Base-by-base conservation (phyloP, 1,284 basidiomycete species). In the Moniliophthora roreri region DNA sequence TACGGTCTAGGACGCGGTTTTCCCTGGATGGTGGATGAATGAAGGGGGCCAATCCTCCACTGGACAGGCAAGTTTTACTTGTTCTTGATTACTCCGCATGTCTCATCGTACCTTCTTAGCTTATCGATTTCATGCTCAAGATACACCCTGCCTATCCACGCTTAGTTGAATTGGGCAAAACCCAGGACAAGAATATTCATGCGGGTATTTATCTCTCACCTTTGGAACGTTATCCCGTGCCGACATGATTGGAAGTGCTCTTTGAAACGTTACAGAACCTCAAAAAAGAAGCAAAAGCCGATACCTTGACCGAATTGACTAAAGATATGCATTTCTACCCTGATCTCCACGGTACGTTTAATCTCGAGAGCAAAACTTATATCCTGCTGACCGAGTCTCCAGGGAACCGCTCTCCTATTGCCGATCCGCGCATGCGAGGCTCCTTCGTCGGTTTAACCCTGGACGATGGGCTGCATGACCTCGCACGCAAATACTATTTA, bases 1-100 rank as follows among this genome's bases (percentile, higher is more conserved):
- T 53, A 1, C 23, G 4, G 40, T 24, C 13, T 59, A 88, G 85
- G 84, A 94, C 63, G 84, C 90, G 15, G 81, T 96, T 23, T 97
- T 98, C 74, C 89, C 89, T 24, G 93, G 87, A 11, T 94, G 90
- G 87, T 95, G 96, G 97, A 98, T 98, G 94, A 99, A 97, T 65
- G 96, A 99, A 73, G 96, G 96, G 38, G 96, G 96, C 0, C 96
- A 99, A 71, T 97, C 94, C 16, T 96, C 95, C 0, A 99, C 96
- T 0, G 97, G 96, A n/a, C 95, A 97, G 74, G 87, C 86, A 54
- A 50, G 45, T 49, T 11, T 7, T 48, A 26, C 50, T 66, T 53
- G 11, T 18, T 11, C 35, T 35, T 34, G 3, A 20, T 65, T 21
- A 55, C 52, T 10, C 48, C n/a, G 26, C n/a, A 40, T 20, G 20